A percentile compares a stretch with the other conserved stretches of the same genome.
These are phyloP conservation scores for Phytophthora quininea DNA, from an alignment of 352 stramenopile species.

Conservation along the genomic window DNA sequence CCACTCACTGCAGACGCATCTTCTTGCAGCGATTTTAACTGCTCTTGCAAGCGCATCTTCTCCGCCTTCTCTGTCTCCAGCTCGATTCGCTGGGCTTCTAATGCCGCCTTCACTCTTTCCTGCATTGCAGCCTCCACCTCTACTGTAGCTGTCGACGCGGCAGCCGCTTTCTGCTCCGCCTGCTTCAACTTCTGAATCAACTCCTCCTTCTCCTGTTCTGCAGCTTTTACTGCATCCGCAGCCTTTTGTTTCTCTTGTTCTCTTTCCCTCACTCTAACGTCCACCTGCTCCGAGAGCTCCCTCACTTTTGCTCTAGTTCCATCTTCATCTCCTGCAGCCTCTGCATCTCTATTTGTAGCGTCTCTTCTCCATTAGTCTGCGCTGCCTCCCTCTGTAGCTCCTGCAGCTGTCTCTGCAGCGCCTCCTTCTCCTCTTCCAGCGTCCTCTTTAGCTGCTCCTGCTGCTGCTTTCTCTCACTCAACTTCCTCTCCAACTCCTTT, in stretches of 20 bases:
- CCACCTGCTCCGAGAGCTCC: constrained; percentile 26
- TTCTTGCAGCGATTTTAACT: constrained; percentile 25
- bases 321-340: constrained; percentile 22
- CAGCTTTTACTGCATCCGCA: constrained; percentile 3
- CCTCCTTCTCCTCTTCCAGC: constrained; percentile 22
- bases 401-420: constrained; percentile 31
- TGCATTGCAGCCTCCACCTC: constrained; percentile 13
- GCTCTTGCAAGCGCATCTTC: constrained; percentile 19
- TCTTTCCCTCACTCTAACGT: constrained; percentile 18
- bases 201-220: constrained; percentile 24
- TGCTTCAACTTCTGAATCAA: constrained; percentile 16
- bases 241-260: constrained; percentile 19
- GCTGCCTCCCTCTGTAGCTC: constrained; percentile 39
- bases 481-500: constrained; percentile 32
- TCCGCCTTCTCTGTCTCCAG: constrained; percentile 21
- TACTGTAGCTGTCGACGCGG: background rate
- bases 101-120: constrained; percentile 14
- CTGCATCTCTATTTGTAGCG: background rate
- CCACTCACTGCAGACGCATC: background rate
- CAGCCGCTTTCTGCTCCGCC: constrained; percentile 13
- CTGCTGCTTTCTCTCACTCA: constrained; percentile 28
- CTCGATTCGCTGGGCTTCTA: constrained; percentile 14
- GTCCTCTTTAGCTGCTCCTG: constrained; percentile 9
- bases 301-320: constrained; percentile 29
- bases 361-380: constrained; percentile 29